These are phyloP conservation scores for Penicillium sp. DNA, from an alignment of 2,329 filamentous ascomycete species.

Conservation along the genomic window DNA sequence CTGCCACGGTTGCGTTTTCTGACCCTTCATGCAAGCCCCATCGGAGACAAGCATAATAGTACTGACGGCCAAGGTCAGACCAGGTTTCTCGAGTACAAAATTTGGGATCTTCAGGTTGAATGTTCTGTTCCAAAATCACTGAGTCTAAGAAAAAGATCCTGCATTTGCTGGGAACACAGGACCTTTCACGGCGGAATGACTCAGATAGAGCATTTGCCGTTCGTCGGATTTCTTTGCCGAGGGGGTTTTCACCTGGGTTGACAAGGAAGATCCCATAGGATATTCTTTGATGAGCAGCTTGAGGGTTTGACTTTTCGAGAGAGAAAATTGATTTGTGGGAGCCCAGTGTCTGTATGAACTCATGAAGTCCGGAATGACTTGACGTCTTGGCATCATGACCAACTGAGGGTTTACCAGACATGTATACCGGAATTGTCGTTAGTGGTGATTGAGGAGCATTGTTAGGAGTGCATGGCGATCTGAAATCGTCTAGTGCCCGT, in stretches of 20 bases:
- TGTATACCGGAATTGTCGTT: slow-evolving; percentile 33
- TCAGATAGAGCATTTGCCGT: slow-evolving; percentile 23
- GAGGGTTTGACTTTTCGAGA: slow-evolving; percentile 27
- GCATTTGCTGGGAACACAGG: slow-evolving; percentile 20
- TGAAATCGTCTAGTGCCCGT: background rate
- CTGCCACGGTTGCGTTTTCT: no score
- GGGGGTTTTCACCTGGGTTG: slow-evolving; percentile 19
- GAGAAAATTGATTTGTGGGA: slow-evolving; percentile 6
- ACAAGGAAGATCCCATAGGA: slow-evolving; percentile 36
- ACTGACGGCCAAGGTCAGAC: slow-evolving; percentile 29
- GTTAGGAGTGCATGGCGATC: background rate
- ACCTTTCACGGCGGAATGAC: slow-evolving; percentile 3
- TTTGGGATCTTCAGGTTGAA: slow-evolving; percentile 17
- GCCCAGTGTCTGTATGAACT: slow-evolving; percentile 25
- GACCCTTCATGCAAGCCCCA: slow-evolving; percentile 10
- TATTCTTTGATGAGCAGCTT: slow-evolving; percentile 16
- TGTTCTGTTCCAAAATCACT: slow-evolving; percentile 22
- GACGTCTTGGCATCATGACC: background rate
- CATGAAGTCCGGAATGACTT: background rate
- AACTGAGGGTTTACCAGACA: slow-evolving; percentile 7
- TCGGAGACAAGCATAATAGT: slow-evolving; percentile 39
- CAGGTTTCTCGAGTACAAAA: slow-evolving; percentile 34
- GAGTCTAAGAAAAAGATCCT: slow-evolving; percentile 40
- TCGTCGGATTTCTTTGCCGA: slow-evolving; percentile 30
- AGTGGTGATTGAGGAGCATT: slow-evolving; percentile 25